A percentile compares a stretch with the other conserved stretches of the same genome.
phyloP scores from a whole-genome alignment of 1,284 basidiomycete genomes.

The Quambalaria eucalypti region DNA sequence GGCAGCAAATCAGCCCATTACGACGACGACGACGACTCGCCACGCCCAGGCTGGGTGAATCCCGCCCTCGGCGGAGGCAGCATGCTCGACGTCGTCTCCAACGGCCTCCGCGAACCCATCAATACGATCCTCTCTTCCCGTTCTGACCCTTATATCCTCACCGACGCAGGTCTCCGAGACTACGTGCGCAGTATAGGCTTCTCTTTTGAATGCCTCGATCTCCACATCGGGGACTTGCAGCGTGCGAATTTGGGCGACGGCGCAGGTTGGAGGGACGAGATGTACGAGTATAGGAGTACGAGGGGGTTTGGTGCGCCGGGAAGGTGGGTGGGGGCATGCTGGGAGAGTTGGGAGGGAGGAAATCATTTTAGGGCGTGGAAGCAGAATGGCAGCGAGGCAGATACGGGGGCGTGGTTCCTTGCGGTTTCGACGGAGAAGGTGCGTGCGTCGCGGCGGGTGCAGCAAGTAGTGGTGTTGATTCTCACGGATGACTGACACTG shows the following conservation, averaged over 20 bases:
- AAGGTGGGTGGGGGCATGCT: slow-evolving; percentile 43
- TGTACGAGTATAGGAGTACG: slow-evolving; percentile 45
- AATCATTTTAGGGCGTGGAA: slow-evolving; percentile 47
- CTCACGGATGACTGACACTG: not conserved
- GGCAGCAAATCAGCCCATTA: too few species aligned
- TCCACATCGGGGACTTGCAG: slow-evolving; percentile 64
- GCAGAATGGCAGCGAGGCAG: slow-evolving; percentile 45
- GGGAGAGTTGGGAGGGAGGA: slow-evolving; percentile 42
- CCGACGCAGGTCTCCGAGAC: slow-evolving; percentile 66
- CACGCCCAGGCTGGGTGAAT: too few species aligned
- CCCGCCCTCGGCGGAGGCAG: slow-evolving; percentile 25
- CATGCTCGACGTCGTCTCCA: slow-evolving; percentile 51
- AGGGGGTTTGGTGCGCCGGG: slow-evolving; percentile 40
- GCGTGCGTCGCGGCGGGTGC: not conserved
- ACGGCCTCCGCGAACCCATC: slow-evolving; percentile 77
- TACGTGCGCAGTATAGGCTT: slow-evolving; percentile 62
- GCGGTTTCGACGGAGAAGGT: slow-evolving; percentile 45
- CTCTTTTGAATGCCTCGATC: slow-evolving; percentile 72
- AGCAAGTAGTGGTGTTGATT: not conserved
- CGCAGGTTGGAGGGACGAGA: slow-evolving; percentile 52
- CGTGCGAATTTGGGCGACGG: slow-evolving; percentile 77
- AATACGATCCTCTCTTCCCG: slow-evolving; percentile 76
- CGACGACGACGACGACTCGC: too few species aligned
- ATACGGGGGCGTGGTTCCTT: slow-evolving; percentile 48
- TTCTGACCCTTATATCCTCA: slow-evolving; percentile 65